Evolutionary conservation across 306 rosid genomes (phyloP).

Genomic region (Rosa persica): DNA sequence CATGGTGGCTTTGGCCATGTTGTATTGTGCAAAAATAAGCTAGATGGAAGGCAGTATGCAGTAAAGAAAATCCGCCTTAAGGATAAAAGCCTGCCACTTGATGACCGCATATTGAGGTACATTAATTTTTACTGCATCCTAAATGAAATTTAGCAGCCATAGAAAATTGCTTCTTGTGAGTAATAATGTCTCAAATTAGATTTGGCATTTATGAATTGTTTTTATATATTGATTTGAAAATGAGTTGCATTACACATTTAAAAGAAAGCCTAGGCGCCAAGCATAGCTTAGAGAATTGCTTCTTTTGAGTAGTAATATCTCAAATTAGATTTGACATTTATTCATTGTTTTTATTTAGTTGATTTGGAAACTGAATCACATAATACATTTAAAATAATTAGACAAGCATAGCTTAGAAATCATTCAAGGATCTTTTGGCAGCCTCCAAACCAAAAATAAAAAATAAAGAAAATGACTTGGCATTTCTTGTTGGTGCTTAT

Average conservation of each 20-base stretch:
- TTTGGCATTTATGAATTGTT: constrained; percentile 6
- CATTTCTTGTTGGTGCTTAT: background rate
- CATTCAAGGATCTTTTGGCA: background rate
- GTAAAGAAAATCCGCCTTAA: constrained; percentile 88
- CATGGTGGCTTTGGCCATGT: constrained; percentile 99
- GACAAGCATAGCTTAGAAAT: background rate
- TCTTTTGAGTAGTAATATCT: background rate
- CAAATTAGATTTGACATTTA: constrained; percentile 4
- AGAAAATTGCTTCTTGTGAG: background rate
- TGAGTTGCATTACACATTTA: background rate
- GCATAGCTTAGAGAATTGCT: background rate
- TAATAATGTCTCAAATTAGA: background rate
- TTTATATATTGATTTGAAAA: background rate
- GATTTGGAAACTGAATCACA: background rate
- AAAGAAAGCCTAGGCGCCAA: background rate
- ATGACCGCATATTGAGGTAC: constrained; percentile 89
- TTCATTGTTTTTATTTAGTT: background rate
- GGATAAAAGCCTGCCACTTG: constrained; percentile 74
- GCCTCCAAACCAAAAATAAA: background rate
- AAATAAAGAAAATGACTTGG: background rate
- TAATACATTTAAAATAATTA: background rate
- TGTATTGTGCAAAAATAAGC: constrained; percentile 88
- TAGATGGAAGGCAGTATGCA: constrained; percentile 96
- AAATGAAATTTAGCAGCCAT: constrained; percentile 11
- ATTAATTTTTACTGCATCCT: constrained; percentile 20